Evolutionary conservation across 2,329 filamentous ascomycete species (phyloP), one percentile per base, ranked within the genome.

Genomic region (Neoscytalidium dimidiatum): DNA sequence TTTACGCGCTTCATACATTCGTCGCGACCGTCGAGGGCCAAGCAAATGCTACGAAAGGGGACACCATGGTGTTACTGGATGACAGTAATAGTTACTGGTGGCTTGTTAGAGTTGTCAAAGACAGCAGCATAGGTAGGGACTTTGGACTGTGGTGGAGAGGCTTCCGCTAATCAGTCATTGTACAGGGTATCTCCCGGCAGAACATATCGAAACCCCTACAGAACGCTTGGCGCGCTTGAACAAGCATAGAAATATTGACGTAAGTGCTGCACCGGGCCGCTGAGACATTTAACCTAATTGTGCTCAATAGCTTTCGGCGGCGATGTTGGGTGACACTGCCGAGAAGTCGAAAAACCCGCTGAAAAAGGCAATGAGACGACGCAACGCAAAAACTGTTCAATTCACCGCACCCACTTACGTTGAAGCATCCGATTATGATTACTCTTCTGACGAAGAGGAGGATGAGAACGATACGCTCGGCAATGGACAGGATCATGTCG

Each of bases 71-170:
- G 62, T 84, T 99, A 68, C 86, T 99, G 23, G 95, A 99, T 74
- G 95, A 99, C 73, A 98, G 93, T 81, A 99, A 99, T 81, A 98
- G 94, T 80, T 99, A 99, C 78, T 99, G 95, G 95, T 99, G 95
- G 95, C 86, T 99, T 67, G 95, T 99, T 14, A 87, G 94, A 69
- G 92, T 99, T 51, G 94, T 98, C 62, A 98, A 98, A 78, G 95
- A 99, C 79, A 96, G 92, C 77, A 98, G 93, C 76, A 99, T 99
- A 78, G 88, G 88, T 89, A 77, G 67, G 83, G 3, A 60, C 17
- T 4, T 14, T 9, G 9, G 28, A 29, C 29, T 60, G 53, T 78
- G 17, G 21, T 17, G 14, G n/a, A n/a, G 23, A 26, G 28, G 41
- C 11, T 13, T 13, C 11, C 6, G 23, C 56, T 60, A 46, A 46